Base-by-base conservation (phyloP, 371 early-diverging fungal species). In the Actinomortierella ambigua region DNA sequence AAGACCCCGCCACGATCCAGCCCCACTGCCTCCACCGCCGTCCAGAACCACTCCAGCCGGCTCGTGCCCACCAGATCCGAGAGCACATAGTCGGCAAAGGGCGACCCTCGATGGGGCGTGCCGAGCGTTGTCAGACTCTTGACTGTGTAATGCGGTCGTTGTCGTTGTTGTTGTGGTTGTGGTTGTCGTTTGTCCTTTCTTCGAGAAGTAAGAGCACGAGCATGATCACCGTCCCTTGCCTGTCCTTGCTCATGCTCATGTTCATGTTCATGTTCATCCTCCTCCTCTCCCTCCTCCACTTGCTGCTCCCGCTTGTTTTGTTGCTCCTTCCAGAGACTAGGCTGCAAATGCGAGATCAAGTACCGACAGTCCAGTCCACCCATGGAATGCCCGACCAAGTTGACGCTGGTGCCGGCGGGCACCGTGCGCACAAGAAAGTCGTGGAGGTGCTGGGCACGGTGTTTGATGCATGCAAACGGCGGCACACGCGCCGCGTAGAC, bases 361-460 rank as follows among this genome's bases (percentile, higher is more conserved):
- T 90, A 93, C 44, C 95, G 86, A 50, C 90, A 89, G 75, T 96
- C 95, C 23, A 95, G 85, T 13, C 97, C 97, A 39, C 95, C 95
- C 87, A 81, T 81, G 8, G 79, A 81, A 49, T 83, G 82, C 1
- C 55, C 82, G 23, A 81, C 49, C 44, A 80, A 26, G 55, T 69
- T 76, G 50, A 94, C 81, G 22, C 85, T 79, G 5, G 75, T 26
- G 48, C 86, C 80, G 8, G 81, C 83, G 1, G 78, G 76, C 40
- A 86, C 59, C 5, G 81, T 79, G 0, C 61, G 63, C 60, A 81
- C 83, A 18, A 95, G 76, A 61, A 85, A 88, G 0, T 69, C 43
- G 40, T 90, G 86, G 20, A 98, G 82, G 23, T 85, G 82, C 17
- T 83, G 79, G 0, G 96, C 96, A 43, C 98, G 85, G 43, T 87